A percentile compares a stretch with the other conserved stretches of the same genome.
These are phyloP conservation scores for Saccharomycopsis microspora DNA, from an alignment of 805 yeast genomes.

Conservation along the genomic window DNA sequence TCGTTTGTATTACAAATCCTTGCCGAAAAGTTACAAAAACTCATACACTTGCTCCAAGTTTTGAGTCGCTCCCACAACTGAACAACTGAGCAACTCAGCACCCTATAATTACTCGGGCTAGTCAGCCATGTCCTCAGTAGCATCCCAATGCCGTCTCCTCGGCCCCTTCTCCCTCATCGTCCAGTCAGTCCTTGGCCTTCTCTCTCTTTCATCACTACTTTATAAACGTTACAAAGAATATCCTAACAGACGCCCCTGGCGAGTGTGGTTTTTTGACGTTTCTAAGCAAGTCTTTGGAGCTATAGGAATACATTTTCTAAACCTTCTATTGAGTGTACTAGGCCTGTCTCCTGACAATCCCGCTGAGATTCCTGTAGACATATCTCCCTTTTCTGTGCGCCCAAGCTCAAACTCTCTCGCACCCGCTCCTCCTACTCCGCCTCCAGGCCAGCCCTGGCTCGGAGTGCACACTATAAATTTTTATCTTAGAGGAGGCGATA, in stretches of 20 bases:
- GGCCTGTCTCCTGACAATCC: constrained; percentile 17
- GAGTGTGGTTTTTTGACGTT: constrained; percentile 83
- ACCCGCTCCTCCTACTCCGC: background rate
- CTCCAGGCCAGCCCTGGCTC: background rate
- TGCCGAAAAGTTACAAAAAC: too few species aligned
- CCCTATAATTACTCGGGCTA: too few species aligned
- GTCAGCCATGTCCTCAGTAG: too few species aligned
- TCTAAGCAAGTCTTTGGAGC: constrained; percentile 87
- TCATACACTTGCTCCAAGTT: too few species aligned
- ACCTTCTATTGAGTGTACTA: constrained; percentile 58
- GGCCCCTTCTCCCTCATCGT: constrained; percentile 82
- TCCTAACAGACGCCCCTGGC: constrained; percentile 76
- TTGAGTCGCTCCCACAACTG: too few species aligned
- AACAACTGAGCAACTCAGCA: too few species aligned
- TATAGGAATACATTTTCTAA: constrained; percentile 68
- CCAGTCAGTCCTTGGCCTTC: constrained; percentile 64
- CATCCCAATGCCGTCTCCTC: constrained; percentile 41
- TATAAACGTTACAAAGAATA: constrained; percentile 68
- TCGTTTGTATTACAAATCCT: too few species aligned
- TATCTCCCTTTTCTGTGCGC: constrained; percentile 1
- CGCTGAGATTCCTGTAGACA: background rate
- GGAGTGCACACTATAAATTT: constrained; percentile 13
- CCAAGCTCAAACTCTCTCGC: background rate
- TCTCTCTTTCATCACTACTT: constrained; percentile 65
- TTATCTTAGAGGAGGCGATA: constrained; percentile 19